Evolutionary conservation across 805 yeast species (phyloP), one percentile per base, ranked within the genome.

Genomic region (Tanozyma kutaoensis): DNA sequence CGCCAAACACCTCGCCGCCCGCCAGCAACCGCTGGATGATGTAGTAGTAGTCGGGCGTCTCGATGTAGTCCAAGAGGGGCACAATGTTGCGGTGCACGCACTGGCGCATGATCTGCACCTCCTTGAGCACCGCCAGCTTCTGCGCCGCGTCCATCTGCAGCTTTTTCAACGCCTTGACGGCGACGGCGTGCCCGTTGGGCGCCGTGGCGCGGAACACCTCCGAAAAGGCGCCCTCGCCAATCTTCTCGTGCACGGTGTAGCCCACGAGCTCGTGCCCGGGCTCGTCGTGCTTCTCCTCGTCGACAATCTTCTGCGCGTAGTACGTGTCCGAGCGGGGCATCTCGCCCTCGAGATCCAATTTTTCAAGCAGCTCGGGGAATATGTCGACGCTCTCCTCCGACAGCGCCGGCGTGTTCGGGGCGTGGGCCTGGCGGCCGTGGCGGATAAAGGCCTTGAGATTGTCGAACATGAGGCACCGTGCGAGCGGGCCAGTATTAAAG

Each of bases 141-240:
- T 71, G 76, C 25, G 66, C 66, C 14, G 43, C 31, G 27, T 62
- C 55, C 61, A 76, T 56, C 28, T 64, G 62, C 24, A 52, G 50
- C 45, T 82, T 82, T 38, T 69, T 64, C 24, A 84, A 79, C 32
- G 80, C 68, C 43, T 82, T 82, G 41, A 82, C 69, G 9, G 95
- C 95, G 11, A 81, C 75, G 6, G 39, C 18, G 32, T 20, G 53
- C 50, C 26, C 64, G 48, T 18, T 53, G 48, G 5, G 59, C 39
- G 76, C 75, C 11, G 57, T 45, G 0, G 93, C 93, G 44, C 68
- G 73, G 55, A 73, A 81, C 4, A 88, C 97, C 9, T 69, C 65
- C 3, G 94, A 81, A 46, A 88, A 86, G 0, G 96, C 96, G 7
- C 97, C 97, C 44, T 78, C 86, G 1, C 91, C 88, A 12, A 78